phyloP scores from a whole-genome alignment of 306 rosid genomes.

The Oemleria cerasiformis region DNA sequence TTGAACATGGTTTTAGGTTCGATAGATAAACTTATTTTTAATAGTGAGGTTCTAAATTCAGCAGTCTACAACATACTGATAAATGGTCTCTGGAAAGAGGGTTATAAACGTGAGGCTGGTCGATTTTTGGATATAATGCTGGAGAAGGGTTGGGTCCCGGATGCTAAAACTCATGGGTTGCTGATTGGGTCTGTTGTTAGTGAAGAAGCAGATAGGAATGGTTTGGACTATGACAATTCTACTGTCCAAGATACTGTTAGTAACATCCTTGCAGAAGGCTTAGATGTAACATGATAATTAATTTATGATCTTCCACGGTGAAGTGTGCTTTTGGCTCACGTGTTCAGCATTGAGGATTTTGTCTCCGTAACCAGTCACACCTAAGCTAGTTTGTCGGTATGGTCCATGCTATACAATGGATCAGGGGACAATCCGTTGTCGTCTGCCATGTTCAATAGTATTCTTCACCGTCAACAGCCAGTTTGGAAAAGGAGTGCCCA shows the following conservation, averaged over 20 bases:
- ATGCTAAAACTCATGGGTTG: conserved; percentile 66
- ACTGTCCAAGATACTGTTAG: conserved; percentile 56
- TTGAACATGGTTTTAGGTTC: conserved; percentile 48
- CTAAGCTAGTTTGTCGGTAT: neutral
- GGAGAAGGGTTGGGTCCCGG: conserved; percentile 90
- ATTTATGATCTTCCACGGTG: neutral
- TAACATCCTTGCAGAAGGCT: conserved; percentile 70
- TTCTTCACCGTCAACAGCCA: neutral
- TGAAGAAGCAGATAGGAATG: conserved; percentile 29
- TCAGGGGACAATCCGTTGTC: neutral
- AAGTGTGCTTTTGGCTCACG: neutral
- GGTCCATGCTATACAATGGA: neutral
- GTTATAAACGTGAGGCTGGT: conserved; percentile 45
- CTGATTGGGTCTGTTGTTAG: conserved; percentile 57
- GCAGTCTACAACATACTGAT: conserved; percentile 51
- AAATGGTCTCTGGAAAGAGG: conserved; percentile 81
- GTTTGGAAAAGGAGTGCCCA: too few relatives aligned
- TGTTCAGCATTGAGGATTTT: neutral
- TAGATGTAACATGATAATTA: conserved; percentile 37
- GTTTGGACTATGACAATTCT: conserved; percentile 25
- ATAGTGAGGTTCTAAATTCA: conserved; percentile 41
- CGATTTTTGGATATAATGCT: conserved; percentile 68
- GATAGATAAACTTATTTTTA: conserved; percentile 38
- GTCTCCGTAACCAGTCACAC: neutral
- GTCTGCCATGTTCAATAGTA: neutral